phyloP scores from a whole-genome alignment of 2,329 filamentous ascomycete species.

The Thielaviopsis cerberus region DNA sequence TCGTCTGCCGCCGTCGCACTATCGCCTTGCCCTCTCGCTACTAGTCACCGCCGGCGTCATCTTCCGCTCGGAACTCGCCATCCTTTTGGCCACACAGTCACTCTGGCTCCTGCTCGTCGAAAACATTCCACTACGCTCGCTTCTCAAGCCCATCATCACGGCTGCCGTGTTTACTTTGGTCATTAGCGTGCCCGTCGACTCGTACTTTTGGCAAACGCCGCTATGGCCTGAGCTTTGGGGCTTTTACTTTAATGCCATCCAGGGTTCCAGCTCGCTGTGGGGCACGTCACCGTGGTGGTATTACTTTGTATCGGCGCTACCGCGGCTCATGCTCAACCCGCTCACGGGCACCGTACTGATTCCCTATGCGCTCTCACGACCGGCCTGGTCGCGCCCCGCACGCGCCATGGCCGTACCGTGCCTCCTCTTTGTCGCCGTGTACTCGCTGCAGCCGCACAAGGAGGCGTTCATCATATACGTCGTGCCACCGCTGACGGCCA shows the following conservation, averaged over 20 bases:
- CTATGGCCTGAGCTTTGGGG: slow-evolving; percentile 81
- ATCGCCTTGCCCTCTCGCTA: slow-evolving; percentile 49
- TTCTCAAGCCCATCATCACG: slow-evolving; percentile 47
- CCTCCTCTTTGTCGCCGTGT: slow-evolving; percentile 55
- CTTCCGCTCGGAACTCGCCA: slow-evolving; percentile 75
- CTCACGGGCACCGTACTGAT: slow-evolving; percentile 38
- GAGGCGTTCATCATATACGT: slow-evolving; percentile 90
- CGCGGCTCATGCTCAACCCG: slow-evolving; percentile 70
- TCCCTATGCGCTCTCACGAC: slow-evolving; percentile 31
- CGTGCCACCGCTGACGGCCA: slow-evolving; percentile 61
- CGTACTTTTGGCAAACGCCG: slow-evolving; percentile 76
- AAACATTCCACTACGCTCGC: slow-evolving; percentile 32
- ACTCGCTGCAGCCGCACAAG: slow-evolving; percentile 84
- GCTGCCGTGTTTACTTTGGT: slow-evolving; percentile 49
- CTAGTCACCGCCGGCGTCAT: slow-evolving; percentile 65
- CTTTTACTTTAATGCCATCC: slow-evolving; percentile 80
- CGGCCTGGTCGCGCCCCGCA: slow-evolving; percentile 26
- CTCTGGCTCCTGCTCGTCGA: slow-evolving; percentile 41
- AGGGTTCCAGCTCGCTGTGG: slow-evolving; percentile 71
- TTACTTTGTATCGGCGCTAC: slow-evolving; percentile 68
- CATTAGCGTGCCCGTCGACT: slow-evolving; percentile 61
- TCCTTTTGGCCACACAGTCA: slow-evolving; percentile 54
- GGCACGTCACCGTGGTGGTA: slow-evolving; percentile 70
- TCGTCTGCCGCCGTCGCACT: slow-evolving; percentile 22
- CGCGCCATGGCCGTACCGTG: slow-evolving; percentile 42